Evolutionary conservation across 805 yeast species (phyloP).

Genomic region (Sugiyamaella mastotermitis): DNA sequence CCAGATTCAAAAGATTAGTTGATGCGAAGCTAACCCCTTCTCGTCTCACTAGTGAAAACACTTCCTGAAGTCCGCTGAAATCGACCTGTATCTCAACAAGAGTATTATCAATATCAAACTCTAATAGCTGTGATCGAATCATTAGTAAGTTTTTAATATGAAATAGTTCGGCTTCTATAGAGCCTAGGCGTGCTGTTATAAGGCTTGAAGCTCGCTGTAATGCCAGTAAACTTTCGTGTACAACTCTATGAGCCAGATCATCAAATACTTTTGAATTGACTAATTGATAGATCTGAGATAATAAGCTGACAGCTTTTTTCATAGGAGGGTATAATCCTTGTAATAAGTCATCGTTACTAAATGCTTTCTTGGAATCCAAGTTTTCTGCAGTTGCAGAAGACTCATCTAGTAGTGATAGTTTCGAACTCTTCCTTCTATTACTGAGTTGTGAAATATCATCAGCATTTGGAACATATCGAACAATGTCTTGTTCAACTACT

Average conservation of each 20-base stretch:
- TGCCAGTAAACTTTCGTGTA: constrained; percentile 68
- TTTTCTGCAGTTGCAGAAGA: not conserved
- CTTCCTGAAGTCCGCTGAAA: constrained; percentile 64
- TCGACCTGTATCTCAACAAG: constrained; percentile 67
- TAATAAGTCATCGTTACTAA: constrained; percentile 24
- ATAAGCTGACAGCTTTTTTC: constrained; percentile 56
- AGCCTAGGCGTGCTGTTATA: constrained; percentile 42
- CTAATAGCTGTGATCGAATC: constrained; percentile 60
- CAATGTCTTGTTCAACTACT: constrained; percentile 62
- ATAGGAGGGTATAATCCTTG: constrained; percentile 62
- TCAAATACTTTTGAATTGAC: constrained; percentile 73
- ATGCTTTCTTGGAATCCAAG: not conserved
- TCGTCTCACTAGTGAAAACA: constrained; percentile 38
- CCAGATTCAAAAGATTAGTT: constrained; percentile 41
- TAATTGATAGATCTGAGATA: constrained; percentile 74
- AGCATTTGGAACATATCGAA: constrained; percentile 57
- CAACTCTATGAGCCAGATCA: constrained; percentile 80
- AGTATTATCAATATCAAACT: constrained; percentile 74
- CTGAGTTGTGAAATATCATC: constrained; percentile 46
- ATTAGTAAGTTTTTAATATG: constrained; percentile 66
- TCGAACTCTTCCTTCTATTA: constrained; percentile 1
- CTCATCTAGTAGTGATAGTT: not conserved
- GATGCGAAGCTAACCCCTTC: constrained; percentile 23
- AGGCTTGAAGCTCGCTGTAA: constrained; percentile 48
- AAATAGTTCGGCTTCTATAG: constrained; percentile 55